Conservation (phyloP, 345 rosid genomes). For the Sonneratia caseolaris region DNA sequence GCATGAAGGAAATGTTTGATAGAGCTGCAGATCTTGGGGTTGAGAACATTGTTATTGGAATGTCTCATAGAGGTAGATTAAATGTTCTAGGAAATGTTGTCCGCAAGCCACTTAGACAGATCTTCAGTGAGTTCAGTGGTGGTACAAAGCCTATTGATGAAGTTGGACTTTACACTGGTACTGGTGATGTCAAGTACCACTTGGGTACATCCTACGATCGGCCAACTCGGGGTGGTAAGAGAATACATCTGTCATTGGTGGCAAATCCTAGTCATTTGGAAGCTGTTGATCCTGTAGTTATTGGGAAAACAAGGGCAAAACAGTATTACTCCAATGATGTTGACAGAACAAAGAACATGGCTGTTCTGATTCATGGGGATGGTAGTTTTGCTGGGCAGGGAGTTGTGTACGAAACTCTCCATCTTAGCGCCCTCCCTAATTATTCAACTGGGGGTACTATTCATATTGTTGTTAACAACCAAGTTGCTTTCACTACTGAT, state of each 20-base stretch:
- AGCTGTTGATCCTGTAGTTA: conserved; percentile 19
- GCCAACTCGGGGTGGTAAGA: conserved; percentile 19
- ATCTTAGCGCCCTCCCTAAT: conserved; percentile 20
- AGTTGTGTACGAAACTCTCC: conserved; percentile 15
- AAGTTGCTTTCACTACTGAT: conserved; percentile 19
- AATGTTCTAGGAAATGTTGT: conserved; percentile 20
- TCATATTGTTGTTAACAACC: conserved; percentile 18
- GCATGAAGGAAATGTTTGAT: conserved; percentile 22
- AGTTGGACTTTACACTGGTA: conserved; percentile 19
- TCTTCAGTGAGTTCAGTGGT: conserved; percentile 18
- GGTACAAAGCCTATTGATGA: conserved; percentile 19
- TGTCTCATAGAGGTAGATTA: conserved; percentile 18
- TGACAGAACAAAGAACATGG: conserved; percentile 15
- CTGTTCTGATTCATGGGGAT: conserved; percentile 16
- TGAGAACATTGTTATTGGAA: conserved; percentile 17
- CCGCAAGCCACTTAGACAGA: conserved; percentile 18
- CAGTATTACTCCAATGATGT: conserved; percentile 15
- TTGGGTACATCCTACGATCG: conserved; percentile 18
- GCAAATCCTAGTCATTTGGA: conserved; percentile 22
- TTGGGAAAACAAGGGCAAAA: conserved; percentile 19
- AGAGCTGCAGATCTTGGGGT: conserved; percentile 20
- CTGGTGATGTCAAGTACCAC: conserved; percentile 22
- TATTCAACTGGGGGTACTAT: conserved; percentile 17
- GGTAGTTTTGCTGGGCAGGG: conserved; percentile 18
- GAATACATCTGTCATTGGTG: conserved; percentile 19